Evolutionary conservation across 2,329 filamentous ascomycete genomes (phyloP).

Genomic region (Fusarium burgessii): DNA sequence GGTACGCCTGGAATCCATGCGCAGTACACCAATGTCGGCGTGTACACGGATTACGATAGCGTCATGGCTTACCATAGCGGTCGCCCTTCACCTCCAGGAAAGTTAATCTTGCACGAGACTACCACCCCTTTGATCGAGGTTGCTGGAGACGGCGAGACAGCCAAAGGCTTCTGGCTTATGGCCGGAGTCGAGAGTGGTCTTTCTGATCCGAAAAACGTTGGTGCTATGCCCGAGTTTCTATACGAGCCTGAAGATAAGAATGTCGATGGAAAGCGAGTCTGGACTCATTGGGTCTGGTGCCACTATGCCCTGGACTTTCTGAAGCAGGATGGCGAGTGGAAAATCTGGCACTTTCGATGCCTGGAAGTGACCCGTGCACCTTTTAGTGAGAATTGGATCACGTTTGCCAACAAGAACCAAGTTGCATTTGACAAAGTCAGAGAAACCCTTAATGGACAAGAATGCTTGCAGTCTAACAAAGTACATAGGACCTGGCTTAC

Average conservation of each 20-base stretch:
- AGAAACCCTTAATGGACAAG: fast-evolving
- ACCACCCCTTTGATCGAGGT: background rate
- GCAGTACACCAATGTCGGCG: background rate
- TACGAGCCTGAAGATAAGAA: background rate
- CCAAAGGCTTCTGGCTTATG: background rate
- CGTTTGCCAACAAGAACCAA: background rate
- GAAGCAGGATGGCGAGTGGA: background rate
- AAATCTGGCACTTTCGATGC: background rate
- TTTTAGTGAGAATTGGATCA: background rate
- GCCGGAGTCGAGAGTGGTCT: background rate
- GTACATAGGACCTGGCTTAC: background rate
- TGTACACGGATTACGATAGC: background rate
- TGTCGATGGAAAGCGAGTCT: background rate
- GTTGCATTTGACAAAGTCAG: background rate
- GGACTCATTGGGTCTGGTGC: background rate
- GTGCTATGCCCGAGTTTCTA: background rate
- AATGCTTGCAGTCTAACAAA: fast-evolving
- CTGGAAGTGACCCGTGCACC: background rate
- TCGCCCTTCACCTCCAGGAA: background rate
- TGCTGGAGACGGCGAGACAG: background rate
- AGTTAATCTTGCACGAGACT: background rate
- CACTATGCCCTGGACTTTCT: background rate
- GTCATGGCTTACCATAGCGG: background rate
- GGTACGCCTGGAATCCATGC: background rate
- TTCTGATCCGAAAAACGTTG: background rate